phyloP scores from a whole-genome alignment of 371 early-diverging fungal genomes.

The Choanephora cucurbitarum region DNA sequence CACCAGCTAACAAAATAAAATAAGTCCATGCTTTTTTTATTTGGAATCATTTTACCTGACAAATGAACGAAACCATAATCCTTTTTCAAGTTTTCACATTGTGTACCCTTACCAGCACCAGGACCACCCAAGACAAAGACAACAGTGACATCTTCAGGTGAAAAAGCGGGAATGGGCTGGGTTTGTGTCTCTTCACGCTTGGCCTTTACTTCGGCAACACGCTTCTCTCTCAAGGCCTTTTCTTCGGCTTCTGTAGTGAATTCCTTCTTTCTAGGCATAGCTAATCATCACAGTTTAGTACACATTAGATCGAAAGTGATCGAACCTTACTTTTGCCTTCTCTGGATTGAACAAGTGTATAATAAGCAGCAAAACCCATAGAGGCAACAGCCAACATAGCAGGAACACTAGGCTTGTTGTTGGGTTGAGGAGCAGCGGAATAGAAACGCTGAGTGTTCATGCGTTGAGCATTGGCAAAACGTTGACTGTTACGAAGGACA shows the following conservation, averaged over 20 bases:
- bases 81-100: conserved; percentile 81
- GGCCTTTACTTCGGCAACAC: conserved; percentile 16
- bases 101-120: conserved; percentile 92
- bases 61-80: conserved; percentile 93
- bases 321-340: conserved; percentile 47
- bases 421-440: conserved; percentile 15
- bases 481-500: conserved; percentile 11
- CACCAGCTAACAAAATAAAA: conserved; percentile 71
- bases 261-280: conserved; percentile 30
- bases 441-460: conserved; percentile 19
- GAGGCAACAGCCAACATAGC: conserved; percentile 58
- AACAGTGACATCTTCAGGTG: conserved; percentile 57
- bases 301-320: not conserved
- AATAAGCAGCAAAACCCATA: conserved; percentile 54
- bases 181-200: conserved; percentile 15
- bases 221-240: conserved; percentile 21
- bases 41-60: conserved; percentile 72
- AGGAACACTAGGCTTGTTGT: conserved; percentile 38
- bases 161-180: conserved; percentile 38
- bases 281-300: conserved; percentile 4
- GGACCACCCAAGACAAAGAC: conserved; percentile 81
- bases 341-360: conserved; percentile 44
- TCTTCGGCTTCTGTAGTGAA: conserved; percentile 19
- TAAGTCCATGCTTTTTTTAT: not conserved
- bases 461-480: conserved; percentile 10